Evolutionary conservation across 2,329 filamentous ascomycete species (phyloP).

Genomic region (Incumbomyces delicatus): DNA sequence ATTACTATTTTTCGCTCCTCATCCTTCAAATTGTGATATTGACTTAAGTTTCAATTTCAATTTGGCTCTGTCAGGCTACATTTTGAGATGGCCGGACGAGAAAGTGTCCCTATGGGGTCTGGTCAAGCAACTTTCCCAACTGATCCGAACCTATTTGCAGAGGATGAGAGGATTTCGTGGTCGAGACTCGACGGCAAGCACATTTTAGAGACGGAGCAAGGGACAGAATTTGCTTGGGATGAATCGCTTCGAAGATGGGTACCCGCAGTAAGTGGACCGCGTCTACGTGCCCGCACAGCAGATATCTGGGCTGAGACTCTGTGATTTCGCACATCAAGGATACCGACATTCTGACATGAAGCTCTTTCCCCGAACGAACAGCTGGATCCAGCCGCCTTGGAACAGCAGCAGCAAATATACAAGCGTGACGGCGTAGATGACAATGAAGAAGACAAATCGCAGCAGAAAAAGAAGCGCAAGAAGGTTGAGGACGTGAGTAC

Average conservation of each 20-base stretch:
- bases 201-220: conserved; percentile 74
- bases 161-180: conserved; percentile 75
- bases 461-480: conserved; percentile 46
- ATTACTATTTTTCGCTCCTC: too few species aligned
- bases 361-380: conserved; percentile 21
- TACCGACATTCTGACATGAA: conserved; percentile 11
- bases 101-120: neutral
- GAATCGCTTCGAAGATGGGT: conserved; percentile 63
- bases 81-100: neutral
- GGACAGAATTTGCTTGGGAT: conserved; percentile 77
- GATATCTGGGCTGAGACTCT: conserved; percentile 6
- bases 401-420: conserved; percentile 54
- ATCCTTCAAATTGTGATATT: too few species aligned
- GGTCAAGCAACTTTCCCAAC: conserved; percentile 34
- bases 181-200: conserved; percentile 75
- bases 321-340: conserved; percentile 1
- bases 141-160: conserved; percentile 59
- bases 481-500: conserved; percentile 41
- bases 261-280: conserved; percentile 42
- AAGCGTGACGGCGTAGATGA: conserved; percentile 51
- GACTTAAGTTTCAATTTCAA: too few species aligned
- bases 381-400: conserved; percentile 51
- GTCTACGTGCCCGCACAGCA: conserved; percentile 8
- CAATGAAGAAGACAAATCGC: conserved; percentile 39
- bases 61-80: too few species aligned